Evolutionary conservation across 805 yeast species (phyloP), one percentile per base, ranked within the genome.

Genomic region (Teunomyces panamensis): DNA sequence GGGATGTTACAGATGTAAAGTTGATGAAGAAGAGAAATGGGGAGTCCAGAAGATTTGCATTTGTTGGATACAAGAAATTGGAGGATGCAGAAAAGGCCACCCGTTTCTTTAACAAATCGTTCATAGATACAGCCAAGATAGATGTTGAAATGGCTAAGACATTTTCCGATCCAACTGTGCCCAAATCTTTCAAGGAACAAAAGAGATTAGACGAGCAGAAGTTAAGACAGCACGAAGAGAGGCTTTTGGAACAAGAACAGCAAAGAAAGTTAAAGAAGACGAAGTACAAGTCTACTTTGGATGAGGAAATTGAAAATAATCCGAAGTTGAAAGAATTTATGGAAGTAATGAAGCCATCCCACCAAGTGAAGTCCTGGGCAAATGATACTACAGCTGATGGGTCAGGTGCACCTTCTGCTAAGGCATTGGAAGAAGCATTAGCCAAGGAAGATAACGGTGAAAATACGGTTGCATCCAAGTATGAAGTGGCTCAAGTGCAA

Each of bases 1-100:
- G 89, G 9, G 73, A 76, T 44, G 89, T 91, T 27, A 88, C 97
- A 0, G 99, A 94, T 77, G 91, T 89, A 33, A 89, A 87, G 65
- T 74, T 94, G 32, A 79, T 90, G 79, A 85, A 80, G 57, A 88
- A 85, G 54, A 76, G 85, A 56, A 81, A 80, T 55, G 99, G 99
- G 24, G 86, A 85, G 58, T 87, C 96, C 8, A 81, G 99, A 67
- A 76, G 95, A 56, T 94, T 94, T 74, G 98, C 96, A 5, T 94
- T 94, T 58, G 74, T 94, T 44, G 99, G 99, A 0, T 94, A 79
- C 65, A 84, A 82, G 57, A 74, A 82, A n/a, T 73, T 68, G 14
- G 75, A 69, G 9, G 96, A 87, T 58, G 98, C 99, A 1, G 80
- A 76, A 43, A 78, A 74, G 39, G 96, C 97, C 0, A 92, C 84